Evolutionary conservation across 768 basidiomycete species (phyloP), one percentile per base, ranked within the genome.

Genomic region (Termitomyces sp.): DNA sequence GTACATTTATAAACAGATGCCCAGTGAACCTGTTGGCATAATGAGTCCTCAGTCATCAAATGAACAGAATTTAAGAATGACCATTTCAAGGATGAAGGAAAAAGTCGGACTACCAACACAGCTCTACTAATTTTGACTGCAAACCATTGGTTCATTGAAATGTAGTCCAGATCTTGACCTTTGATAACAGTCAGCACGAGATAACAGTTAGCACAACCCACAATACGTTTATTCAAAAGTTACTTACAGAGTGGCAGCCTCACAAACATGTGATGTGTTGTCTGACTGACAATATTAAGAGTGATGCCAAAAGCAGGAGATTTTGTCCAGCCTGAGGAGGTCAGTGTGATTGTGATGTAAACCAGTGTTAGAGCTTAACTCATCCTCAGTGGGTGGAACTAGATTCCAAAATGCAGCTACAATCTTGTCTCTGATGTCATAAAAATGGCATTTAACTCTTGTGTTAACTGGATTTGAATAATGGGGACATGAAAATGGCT

Each of bases 191-290:
- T 35, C 6, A 40, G 5, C 5, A 3, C 40, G 32, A n/a, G n/a
- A n/a, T n/a, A n/a, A n/a, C n/a, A n/a, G n/a, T n/a, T n/a, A n/a
- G n/a, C n/a, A n/a, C n/a, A n/a, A 19, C 25, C 5, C 40, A 17
- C n/a, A n/a, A n/a, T n/a, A n/a, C n/a, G n/a, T n/a, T n/a, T n/a
- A n/a, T n/a, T n/a, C n/a, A n/a, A n/a, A n/a, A n/a, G n/a, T n/a
- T n/a, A 29, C 37, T 40, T 1, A 68, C 69, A 69, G 17, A 71
- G 54, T 4, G 68, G 66, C 17, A 65, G 58, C 8, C 68, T 68
- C 14, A 71, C 65, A 23, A 71, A 66, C n/a, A 64, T 56, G 1
- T 68, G 61, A 40, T 64, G 62, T 2, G 65, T 60, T 2, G 66
- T 62, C 12, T 59, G 61, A 9, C 57, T 61, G 21, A 68, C 63